A percentile compares a stretch with the other conserved stretches of the same genome.
Conservation (phyloP, 2,329 filamentous ascomycete species). For the Colletotrichum sojae region DNA sequence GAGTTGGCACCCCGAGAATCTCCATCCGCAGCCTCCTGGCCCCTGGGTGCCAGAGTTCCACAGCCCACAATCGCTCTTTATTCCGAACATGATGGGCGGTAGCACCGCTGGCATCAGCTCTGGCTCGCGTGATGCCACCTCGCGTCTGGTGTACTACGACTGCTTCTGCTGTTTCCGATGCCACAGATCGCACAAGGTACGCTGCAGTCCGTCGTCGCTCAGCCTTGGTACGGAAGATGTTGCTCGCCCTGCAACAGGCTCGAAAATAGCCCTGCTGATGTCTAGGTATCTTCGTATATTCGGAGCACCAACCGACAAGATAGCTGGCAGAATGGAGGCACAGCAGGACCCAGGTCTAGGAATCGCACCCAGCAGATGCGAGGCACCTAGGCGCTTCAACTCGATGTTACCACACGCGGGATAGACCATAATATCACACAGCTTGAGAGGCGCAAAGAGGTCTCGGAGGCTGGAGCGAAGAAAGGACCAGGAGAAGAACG, state of each 20-base stretch:
- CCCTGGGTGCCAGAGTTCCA: conserved; percentile 17
- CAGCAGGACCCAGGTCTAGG: not conserved
- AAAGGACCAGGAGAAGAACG: not conserved
- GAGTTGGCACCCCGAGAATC: conserved; percentile 22
- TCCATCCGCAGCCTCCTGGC: conserved; percentile 12
- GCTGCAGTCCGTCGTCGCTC: conserved; percentile 14
- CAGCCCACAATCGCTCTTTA: conserved; percentile 19
- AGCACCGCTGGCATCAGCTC: conserved; percentile 4
- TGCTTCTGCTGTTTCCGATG: not conserved
- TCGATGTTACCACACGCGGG: conserved; percentile 15
- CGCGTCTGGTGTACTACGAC: not conserved
- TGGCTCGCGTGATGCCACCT: not conserved
- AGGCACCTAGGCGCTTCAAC: conserved; percentile 3
- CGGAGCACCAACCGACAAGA: not conserved
- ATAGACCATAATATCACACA: conserved; percentile 6
- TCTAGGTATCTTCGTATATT: conserved; percentile 23
- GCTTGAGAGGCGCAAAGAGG: conserved; percentile 4
- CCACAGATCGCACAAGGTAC: conserved; percentile 20
- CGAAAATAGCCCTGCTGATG: conserved; percentile 9
- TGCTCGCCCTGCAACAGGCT: conserved; percentile 14
- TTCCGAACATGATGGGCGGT: conserved; percentile 18
- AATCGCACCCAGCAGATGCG: conserved; percentile 12
- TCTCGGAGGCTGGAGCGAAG: not conserved
- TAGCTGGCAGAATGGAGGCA: conserved; percentile 10
- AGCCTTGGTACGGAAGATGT: conserved; percentile 13